These are phyloP conservation scores for Phanerochaete sordida DNA, from an alignment of 768 basidiomycete genomes.

Conservation along the genomic window DNA sequence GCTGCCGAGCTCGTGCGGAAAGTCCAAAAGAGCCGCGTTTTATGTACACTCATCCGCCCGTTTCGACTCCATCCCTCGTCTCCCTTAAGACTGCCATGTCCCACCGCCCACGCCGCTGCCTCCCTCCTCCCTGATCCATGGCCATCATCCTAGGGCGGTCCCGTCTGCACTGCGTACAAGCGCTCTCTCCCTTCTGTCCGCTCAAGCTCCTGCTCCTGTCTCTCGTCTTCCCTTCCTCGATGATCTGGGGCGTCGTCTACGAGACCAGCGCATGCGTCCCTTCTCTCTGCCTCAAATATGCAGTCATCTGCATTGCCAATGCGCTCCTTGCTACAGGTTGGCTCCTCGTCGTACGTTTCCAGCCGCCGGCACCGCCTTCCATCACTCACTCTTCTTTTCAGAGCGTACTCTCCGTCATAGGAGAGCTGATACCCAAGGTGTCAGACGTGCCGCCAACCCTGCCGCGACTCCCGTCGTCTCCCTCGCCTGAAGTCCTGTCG, in stretches of 20 bases:
- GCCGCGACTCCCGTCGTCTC: background rate
- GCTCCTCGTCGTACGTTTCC: conserved; percentile 8
- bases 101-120: background rate
- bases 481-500: background rate
- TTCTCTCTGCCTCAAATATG: conserved; percentile 9
- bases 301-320: conserved; percentile 9
- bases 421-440: conserved; percentile 1
- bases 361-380: background rate
- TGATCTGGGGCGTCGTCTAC: background rate
- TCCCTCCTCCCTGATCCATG: background rate
- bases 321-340: conserved; percentile 11
- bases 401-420: conserved; percentile 8
- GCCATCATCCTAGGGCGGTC: background rate
- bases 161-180: background rate
- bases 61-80: background rate
- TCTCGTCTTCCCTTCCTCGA: background rate
- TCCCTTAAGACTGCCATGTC: conserved; percentile 1
- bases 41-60: background rate
- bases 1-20: conserved; percentile 6
- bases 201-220: background rate
- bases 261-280: conserved; percentile 5
- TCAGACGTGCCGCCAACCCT: conserved; percentile 4
- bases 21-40: conserved; percentile 1
- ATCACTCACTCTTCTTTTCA: background rate
- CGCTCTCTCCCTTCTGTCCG: background rate